Conservation (phyloP, 805 yeast species). For the Starmerella bombicola region DNA sequence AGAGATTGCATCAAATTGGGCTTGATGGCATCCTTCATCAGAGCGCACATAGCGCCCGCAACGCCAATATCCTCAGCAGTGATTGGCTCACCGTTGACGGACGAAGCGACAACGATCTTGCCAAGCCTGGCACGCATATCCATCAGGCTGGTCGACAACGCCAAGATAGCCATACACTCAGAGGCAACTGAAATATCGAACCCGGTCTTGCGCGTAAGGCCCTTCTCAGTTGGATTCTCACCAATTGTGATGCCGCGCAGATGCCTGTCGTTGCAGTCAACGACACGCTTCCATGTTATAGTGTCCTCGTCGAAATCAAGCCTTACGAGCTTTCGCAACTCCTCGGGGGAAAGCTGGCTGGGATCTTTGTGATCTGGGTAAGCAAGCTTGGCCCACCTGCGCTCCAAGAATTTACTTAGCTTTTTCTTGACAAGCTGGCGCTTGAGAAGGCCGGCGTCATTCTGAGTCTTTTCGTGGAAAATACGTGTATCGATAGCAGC, state of each 20-base stretch:
- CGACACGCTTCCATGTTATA: constrained; percentile 84
- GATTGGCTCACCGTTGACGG: constrained; percentile 61
- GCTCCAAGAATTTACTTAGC: constrained; percentile 46
- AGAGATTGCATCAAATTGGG: constrained; percentile 95
- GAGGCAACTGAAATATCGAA: constrained; percentile 95
- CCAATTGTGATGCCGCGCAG: constrained; percentile 83
- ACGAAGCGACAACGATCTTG: constrained; percentile 75
- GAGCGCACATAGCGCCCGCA: constrained; percentile 91
- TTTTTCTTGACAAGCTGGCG: constrained; percentile 72
- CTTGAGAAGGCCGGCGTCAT: constrained; percentile 55
- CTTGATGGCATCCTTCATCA: constrained; percentile 88
- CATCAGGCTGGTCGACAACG: constrained; percentile 59
- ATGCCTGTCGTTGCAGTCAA: constrained; percentile 88
- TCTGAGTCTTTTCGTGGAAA: constrained; percentile 86
- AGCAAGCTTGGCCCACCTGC: constrained; percentile 66
- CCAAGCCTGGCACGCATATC: constrained; percentile 87
- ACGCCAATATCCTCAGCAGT: constrained; percentile 91
- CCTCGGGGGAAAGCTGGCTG: constrained; percentile 63
- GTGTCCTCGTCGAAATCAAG: constrained; percentile 82
- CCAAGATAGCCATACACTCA: constrained; percentile 92
- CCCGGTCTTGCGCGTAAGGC: constrained; percentile 72
- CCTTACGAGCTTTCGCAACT: constrained; percentile 60
- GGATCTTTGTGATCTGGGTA: constrained; percentile 59
- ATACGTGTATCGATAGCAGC: constrained; percentile 96
- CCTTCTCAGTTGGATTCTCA: constrained; percentile 86